phyloP scores from a whole-genome alignment of 257 asterid species.

The Nicotiana undulata region DNA sequence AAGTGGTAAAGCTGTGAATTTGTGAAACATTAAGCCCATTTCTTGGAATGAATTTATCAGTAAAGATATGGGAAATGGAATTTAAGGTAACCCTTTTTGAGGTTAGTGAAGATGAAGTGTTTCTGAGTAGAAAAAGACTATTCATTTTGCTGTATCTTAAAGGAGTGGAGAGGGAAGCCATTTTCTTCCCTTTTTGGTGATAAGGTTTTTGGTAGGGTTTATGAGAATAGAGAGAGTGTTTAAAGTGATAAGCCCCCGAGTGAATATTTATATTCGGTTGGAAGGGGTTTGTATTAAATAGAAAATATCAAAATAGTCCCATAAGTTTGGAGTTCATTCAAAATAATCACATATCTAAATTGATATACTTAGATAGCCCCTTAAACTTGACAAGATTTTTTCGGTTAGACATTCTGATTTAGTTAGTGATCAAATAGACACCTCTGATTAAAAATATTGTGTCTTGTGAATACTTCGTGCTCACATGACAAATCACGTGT shows the following conservation, averaged over 20 bases:
- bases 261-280: no score
- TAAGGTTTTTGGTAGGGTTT: constrained; percentile 46
- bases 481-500: no score
- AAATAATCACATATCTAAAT: no score
- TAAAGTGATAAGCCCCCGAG: not conserved
- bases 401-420: no score
- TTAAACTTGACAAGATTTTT: no score
- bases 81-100: constrained; percentile 34
- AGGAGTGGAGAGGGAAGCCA: not conserved
- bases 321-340: no score
- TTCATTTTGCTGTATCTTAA: constrained; percentile 28
- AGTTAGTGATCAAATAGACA: no score
- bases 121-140: constrained; percentile 40
- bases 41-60: constrained; percentile 16
- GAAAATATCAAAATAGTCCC: no score
- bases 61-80: constrained; percentile 33
- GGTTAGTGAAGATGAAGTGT: constrained; percentile 33
- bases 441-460: no score
- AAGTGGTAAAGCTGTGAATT: constrained; percentile 16
- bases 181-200: not conserved
- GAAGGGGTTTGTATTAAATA: no score
- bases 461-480: no score
- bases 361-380: no score
- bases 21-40: constrained; percentile 4
- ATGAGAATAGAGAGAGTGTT: not conserved